phyloP scores from a whole-genome alignment of 2,329 filamentous ascomycete species.

The Pyricularia sp. region DNA sequence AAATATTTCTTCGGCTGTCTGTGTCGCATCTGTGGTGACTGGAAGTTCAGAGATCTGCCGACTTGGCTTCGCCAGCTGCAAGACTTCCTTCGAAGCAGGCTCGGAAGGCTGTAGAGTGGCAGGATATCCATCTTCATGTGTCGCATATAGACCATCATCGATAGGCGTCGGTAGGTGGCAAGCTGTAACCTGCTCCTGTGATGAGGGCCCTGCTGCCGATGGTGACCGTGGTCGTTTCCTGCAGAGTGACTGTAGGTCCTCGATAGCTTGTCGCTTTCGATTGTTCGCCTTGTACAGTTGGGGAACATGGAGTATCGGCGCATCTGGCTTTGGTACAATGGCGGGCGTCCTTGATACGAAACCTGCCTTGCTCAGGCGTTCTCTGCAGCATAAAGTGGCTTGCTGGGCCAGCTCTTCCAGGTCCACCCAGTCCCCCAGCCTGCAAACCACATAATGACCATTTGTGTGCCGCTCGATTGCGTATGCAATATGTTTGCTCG shows the following conservation, averaged over 20 bases:
- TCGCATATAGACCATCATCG: background rate
- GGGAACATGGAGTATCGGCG: constrained; percentile 28
- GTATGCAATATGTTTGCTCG: constrained; percentile 39
- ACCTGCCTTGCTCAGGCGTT: constrained; percentile 14
- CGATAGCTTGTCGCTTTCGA: constrained; percentile 49
- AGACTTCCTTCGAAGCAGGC: background rate
- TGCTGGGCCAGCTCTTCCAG: constrained; percentile 40
- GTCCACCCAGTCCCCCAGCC: constrained; percentile 57
- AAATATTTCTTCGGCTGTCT: constrained; percentile 42
- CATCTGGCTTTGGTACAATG: constrained; percentile 1
- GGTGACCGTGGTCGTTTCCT: constrained; percentile 39
- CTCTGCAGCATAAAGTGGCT: constrained; percentile 35
- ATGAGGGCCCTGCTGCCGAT: constrained; percentile 16
- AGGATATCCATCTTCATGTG: background rate
- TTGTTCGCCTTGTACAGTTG: constrained; percentile 39
- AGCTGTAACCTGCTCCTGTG: constrained; percentile 9
- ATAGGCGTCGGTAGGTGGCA: constrained; percentile 3
- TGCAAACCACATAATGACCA: constrained; percentile 58
- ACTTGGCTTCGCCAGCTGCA: constrained; percentile 7
- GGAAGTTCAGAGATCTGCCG: constrained; percentile 12
- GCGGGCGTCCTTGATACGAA: background rate
- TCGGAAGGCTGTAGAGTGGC: background rate
- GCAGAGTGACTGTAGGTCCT: constrained; percentile 53
- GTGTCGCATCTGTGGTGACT: constrained; percentile 18
- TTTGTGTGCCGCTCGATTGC: constrained; percentile 56